These are phyloP conservation scores for Aegilops longissima DNA, from an alignment of 176 grass and related monocot species.

Conservation along the genomic window DNA sequence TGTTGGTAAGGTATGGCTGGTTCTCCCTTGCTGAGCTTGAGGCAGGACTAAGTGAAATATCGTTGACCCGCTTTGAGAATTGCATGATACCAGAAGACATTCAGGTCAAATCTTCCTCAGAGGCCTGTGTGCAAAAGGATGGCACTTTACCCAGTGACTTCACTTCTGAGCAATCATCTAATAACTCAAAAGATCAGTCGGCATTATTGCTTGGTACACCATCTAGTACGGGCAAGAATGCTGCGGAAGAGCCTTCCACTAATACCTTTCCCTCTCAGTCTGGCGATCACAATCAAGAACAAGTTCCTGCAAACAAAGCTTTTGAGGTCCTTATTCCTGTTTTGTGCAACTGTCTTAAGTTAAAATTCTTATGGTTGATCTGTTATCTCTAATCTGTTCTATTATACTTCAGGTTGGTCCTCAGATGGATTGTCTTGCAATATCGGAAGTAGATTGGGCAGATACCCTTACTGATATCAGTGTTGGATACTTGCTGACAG, in stretches of 20 bases:
- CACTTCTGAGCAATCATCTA: slow-evolving; percentile 32
- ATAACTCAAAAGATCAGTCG: slow-evolving; percentile 38
- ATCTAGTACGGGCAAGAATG: slow-evolving; percentile 23
- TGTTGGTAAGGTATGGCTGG: slow-evolving; percentile 85
- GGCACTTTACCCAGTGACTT: slow-evolving; percentile 21
- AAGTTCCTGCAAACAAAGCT: slow-evolving; percentile 45
- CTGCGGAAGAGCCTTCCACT: slow-evolving; percentile 9
- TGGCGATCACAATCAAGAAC: slow-evolving; percentile 40
- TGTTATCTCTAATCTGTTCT: slow-evolving; percentile 20
- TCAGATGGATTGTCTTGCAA: slow-evolving; percentile 28
- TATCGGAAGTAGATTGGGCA: slow-evolving; percentile 80
- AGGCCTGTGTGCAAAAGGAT: slow-evolving; percentile 34
- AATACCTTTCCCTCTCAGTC: slow-evolving; percentile 26
- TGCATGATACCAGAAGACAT: slow-evolving; percentile 50
- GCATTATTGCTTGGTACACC: slow-evolving; percentile 25
- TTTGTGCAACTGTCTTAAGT: slow-evolving; percentile 20
- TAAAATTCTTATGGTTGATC: slow-evolving; percentile 25
- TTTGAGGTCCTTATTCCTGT: slow-evolving; percentile 51
- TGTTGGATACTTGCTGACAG: slow-evolving; percentile 85
- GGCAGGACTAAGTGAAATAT: slow-evolving; percentile 49
- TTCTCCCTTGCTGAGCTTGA: slow-evolving; percentile 67
- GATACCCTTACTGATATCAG: slow-evolving; percentile 92
- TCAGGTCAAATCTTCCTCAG: slow-evolving; percentile 39
- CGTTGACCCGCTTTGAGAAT: slow-evolving; percentile 55
- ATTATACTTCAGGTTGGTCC: slow-evolving; percentile 44